Evolutionary conservation across 1,284 basidiomycete genomes (phyloP), one percentile per base, ranked within the genome.

Genomic region (Tilletia walkeri): DNA sequence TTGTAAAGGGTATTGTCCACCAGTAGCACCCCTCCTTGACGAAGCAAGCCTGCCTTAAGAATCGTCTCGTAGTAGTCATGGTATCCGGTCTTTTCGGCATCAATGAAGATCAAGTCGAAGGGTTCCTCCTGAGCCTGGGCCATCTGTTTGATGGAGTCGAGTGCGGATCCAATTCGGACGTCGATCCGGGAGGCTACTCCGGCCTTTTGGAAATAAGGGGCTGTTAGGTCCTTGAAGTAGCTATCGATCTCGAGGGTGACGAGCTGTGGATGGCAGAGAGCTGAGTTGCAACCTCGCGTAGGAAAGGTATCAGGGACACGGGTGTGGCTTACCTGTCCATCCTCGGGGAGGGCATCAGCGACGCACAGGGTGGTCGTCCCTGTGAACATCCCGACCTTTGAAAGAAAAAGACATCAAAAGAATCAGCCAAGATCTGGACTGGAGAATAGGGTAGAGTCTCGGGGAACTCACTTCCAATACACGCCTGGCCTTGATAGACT

Each of bases 81-180:
- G 67, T 84, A 84, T 0, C 74, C 78, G 0, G 77, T 77, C 69
- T 84, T 84, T 68, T 84, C 83, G 1, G 83, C 84, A 66, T 84
- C 84, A 68, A 84, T 83, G 69, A 84, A 84, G 65, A 84, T 82
- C 65, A 84, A 68, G 67, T 84, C 83, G 67, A 81, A 84, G 0
- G 74, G 73, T 12, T 77, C 74, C 34, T 76, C 69, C 12, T 77
- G 74, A 12, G 20, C 65, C 36, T 73, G 65, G 0, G 78, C 72
- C 39, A 80, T 49, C 0, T 70, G 30, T 6, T 75, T 48, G 20
- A 84, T 72, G 5, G 76, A 72, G 3, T 82, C 75, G 18, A 75
- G 65, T 2, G 82, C 84, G 24, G 77, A 73, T 2, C 78, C 80
- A 10, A 82, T 73, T 41, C 73, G 69, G 66, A 80, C 76, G 56